Percentiles rank a stretch among this genome's conserved stretches.
phyloP scores from a whole-genome alignment of 108 stramenopile genomes.

The Ochromonas danica region DNA sequence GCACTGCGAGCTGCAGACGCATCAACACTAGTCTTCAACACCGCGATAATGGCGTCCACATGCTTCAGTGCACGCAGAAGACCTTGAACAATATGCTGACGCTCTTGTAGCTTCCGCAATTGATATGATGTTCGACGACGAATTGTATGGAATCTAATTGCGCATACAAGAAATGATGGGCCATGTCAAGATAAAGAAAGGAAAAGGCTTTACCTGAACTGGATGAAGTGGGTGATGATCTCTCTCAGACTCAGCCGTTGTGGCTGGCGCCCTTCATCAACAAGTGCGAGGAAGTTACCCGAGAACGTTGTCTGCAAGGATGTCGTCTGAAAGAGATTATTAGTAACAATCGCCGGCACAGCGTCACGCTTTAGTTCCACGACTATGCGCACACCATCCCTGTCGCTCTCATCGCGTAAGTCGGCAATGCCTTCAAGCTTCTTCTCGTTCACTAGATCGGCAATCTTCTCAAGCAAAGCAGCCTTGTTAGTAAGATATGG shows the following conservation, averaged over 20 bases:
- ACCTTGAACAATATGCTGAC: constrained; percentile 87
- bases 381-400: constrained; percentile 94
- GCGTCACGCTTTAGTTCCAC: constrained; percentile 94
- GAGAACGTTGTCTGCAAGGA: constrained; percentile 82
- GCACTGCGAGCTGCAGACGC: constrained; percentile 61
- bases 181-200: too few species aligned
- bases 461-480: constrained; percentile 85
- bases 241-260: constrained; percentile 81
- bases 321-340: constrained; percentile 91
- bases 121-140: constrained; percentile 71
- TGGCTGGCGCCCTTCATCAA: constrained; percentile 64
- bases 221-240: constrained; percentile 78
- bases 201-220: constrained; percentile 67
- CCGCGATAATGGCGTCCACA: constrained; percentile 81
- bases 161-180: too few species aligned
- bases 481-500: constrained; percentile 83
- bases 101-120: constrained; percentile 71
- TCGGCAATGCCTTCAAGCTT: constrained; percentile 81
- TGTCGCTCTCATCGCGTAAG: constrained; percentile 84
- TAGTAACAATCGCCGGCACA: constrained; percentile 72
- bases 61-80: constrained; percentile 68
- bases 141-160: constrained; percentile 80
- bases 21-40: constrained; percentile 69
- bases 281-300: constrained; percentile 81
- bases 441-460: constrained; percentile 87